A percentile compares a stretch with the other conserved stretches of the same genome.
Evolutionary conservation across 2,329 filamentous ascomycete genomes (phyloP).

Genomic region (Fulvia fulva): DNA sequence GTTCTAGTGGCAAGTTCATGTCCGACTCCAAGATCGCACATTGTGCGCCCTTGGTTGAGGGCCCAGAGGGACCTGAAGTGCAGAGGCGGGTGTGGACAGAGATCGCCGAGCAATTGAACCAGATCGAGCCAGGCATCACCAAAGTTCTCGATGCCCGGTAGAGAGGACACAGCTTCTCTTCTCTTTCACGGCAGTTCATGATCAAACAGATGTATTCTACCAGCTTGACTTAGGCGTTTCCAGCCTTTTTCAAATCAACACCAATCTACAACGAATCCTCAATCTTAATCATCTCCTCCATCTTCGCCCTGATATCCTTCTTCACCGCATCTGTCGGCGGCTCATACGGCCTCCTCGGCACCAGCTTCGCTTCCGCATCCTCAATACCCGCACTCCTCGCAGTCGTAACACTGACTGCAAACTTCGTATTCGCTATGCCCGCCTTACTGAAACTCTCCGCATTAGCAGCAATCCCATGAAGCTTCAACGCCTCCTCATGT

Average conservation of each 20-base stretch:
- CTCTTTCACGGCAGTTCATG: not conserved
- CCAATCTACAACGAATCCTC: conserved; percentile 34
- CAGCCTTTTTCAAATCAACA: not conserved
- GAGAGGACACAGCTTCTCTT: not conserved
- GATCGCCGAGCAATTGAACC: conserved; percentile 37
- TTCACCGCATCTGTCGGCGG: conserved; percentile 43
- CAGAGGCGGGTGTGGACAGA: conserved; percentile 41
- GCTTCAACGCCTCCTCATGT: conserved; percentile 51
- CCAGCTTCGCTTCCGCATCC: conserved; percentile 55
- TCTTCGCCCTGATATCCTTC: conserved; percentile 39
- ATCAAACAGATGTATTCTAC: not conserved
- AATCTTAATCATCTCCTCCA: conserved; percentile 40
- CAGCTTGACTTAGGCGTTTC: not conserved
- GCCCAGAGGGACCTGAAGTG: conserved; percentile 34
- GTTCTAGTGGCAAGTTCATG: conserved; percentile 36
- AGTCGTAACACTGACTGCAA: conserved; percentile 57
- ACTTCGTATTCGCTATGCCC: conserved; percentile 63
- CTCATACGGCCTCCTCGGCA: conserved; percentile 60
- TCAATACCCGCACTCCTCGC: conserved; percentile 58
- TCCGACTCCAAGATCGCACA: conserved; percentile 31
- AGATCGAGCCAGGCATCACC: conserved; percentile 34
- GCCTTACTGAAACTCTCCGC: conserved; percentile 62
- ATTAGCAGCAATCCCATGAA: conserved; percentile 57
- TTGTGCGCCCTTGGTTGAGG: conserved; percentile 32
- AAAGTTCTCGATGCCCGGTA: conserved; percentile 16